Base-by-base conservation (phyloP, 2,329 filamentous ascomycete species). In the Boeremia lycopersici region DNA sequence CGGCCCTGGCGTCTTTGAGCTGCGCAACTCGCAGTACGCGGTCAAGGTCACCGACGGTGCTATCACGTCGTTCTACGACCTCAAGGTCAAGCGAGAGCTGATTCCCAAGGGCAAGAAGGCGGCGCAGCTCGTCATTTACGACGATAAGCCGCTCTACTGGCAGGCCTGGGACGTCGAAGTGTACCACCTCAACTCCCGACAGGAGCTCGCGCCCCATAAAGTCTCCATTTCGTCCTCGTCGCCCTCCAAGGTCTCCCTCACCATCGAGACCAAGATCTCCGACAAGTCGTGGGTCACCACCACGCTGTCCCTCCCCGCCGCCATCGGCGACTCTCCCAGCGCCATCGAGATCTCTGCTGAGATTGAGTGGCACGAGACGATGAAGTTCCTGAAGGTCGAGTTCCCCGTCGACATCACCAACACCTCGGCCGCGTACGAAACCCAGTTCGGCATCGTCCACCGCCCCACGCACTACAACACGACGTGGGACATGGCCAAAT, bases 141-240 rank as follows among this genome's bases (percentile, higher is more conserved):
- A 99, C 70, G 95, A 99, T 77, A 97, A 98, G 77, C 93, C 93
- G 19, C 83, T 97, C 23, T 96, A 96, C 79, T 98, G 92, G 93
- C 91, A 97, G 77, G 93, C 92, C 2, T 96, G 93, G 93, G 93
- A 99, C 74, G 93, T 98, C 6, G 95, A 99, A 76, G 93, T 98
- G 26, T 99, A 89, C 78, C 95, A 99, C 68, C 84, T 98, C 25
- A 87, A 96, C 50, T 95, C 92, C 2, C 87, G 92, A 52, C 85
- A 89, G 71, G 89, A 93, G 72, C 82, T 99, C 12, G 72, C 83
- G 6, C 84, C 87, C 15, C 83, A 84, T 59, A 82, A 86, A 62
- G 91, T 90, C 11, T 82, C 81, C 59, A 88, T 98, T 52, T 79
- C 85, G 33, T 90, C 95, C 68, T 78, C 84, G 50, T 87, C 88